Evolutionary conservation across 495 filamentous ascomycete genomes (phyloP).

Genomic region (Daldinia vernicosa): DNA sequence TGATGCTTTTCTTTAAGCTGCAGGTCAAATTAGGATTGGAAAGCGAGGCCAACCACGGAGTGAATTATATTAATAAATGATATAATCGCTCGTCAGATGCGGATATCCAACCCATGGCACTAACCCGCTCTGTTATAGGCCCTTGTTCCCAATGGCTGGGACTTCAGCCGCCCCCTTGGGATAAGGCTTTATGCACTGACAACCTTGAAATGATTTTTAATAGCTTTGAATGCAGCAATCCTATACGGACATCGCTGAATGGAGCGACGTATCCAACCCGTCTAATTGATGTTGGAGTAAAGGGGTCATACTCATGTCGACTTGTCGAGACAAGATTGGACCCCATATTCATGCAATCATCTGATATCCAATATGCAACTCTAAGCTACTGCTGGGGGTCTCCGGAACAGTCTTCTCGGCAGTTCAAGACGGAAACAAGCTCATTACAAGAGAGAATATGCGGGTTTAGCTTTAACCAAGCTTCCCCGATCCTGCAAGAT

Average conservation of each 20-base stretch:
- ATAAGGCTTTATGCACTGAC: neutral
- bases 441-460: neutral
- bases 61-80: too few relatives aligned
- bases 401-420: slow-evolving; percentile 2
- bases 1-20: neutral
- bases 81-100: neutral
- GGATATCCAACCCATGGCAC: neutral
- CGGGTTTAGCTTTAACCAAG: neutral
- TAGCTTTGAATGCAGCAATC: neutral
- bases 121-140: neutral
- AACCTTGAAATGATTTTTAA: neutral
- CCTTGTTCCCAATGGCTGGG: neutral
- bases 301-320: neutral
- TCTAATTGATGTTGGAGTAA: neutral
- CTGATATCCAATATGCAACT: slow-evolving; percentile 9
- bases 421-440: slow-evolving; percentile 29
- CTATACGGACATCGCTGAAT: neutral
- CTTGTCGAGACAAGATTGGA: neutral
- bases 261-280: neutral
- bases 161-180: neutral
- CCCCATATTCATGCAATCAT: neutral
- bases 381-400: slow-evolving; percentile 31
- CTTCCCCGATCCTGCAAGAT: neutral
- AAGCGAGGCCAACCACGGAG: too few relatives aligned
- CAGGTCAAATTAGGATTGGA: too few relatives aligned